Evolutionary conservation across 352 stramenopile species (phyloP), one percentile per base, ranked within the genome.

Genomic region (Phytophthora ohioensis): DNA sequence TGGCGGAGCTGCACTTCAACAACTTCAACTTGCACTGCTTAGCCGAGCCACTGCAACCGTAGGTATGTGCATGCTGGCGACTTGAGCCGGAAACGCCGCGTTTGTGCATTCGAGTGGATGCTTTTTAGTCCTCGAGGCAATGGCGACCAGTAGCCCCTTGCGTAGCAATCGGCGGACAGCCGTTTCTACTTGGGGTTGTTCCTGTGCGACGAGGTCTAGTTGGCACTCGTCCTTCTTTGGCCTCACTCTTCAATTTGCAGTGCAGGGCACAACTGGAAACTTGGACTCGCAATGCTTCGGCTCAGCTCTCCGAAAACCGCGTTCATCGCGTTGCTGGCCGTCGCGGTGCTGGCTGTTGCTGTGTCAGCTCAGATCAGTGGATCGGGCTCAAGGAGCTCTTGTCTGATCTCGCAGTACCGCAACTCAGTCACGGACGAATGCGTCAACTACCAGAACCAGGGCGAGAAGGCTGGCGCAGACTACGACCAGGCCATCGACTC

Each of bases 381-480:
- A 21, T 69, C 62, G 6, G 39, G 39, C 5, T 85, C 85, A 27
- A 62, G 49, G 27, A 46, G 38, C 7, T 49, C 58, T 3, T 78
- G 65, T 38, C 49, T 67, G 1, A 41, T 59, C 8, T 69, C 73
- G 36, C 79, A 87, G 56, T 85, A 85, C 56, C 45, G 75, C 5
- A 72, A 87, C 55, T 30, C 59, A 13, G 43, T 57, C n/a, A 69
- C 71, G 34, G 69, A 67, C 32, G 57, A 64, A 32, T 88, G 80
- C 57, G 62, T 88, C 39, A 21, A 80, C 72, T 88, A 79, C 57
- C 55, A 60, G 15, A 77, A 65, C 32, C 75, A 62, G 6, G 73
- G 68, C 21, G 52, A 69, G 30, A 88, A 88, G 60, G 75, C 76
- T 15, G 52, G 51, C 8, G 15, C 53, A 4, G 76, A 82, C 66